Base-by-base conservation (phyloP, 371 early-diverging fungal species). In the Parasitella parasitica region DNA sequence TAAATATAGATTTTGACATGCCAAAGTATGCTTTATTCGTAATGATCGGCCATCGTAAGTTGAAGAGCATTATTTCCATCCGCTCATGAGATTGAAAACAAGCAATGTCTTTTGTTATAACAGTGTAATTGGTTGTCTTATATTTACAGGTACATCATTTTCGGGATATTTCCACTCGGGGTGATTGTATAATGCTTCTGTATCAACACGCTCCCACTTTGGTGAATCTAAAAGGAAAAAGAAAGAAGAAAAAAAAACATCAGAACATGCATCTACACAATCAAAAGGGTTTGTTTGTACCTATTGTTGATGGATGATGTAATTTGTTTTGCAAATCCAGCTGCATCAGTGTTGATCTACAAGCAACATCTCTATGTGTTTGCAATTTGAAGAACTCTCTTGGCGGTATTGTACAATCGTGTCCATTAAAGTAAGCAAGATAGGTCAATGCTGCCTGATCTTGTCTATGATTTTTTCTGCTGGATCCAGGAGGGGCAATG, bases 401-500 rank as follows among this genome's bases (percentile, higher is more conserved):
- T 8, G 75, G 72, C 6, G 58, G 49, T 12, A 60, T 53, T 11
- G 50, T 65, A 46, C 81, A 81, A 20, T 74, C 48, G 59, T 71
- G 64, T 18, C 77, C 78, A 62, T 64, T 64, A n/a, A 53, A 41
- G 59, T 81, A 81, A 13, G 71, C 86, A 7, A 88, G 53, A 55
- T 73, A 85, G n/a, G 86, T 85, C 24, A 88, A 58, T 11, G 73
- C 84, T 2, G 88, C 85, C 57, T 88, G 88, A 53, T 88, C 88
- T 64, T 88, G 88, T 27, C 88, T 75, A 70, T 88, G 88, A 52
- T 88, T 88, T 7, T 61, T 37, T 22, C 88, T 70, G 22, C 74
- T 76, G 3, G 86, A 86, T 0, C 86, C 88, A 32, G 70, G 62
- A n/a, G 88, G 88, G 1, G 88, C 88, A 39, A 88, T 86, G 57